Base-by-base conservation (phyloP, 78 protist genomes). In the Isochrysis galbana region DNA sequence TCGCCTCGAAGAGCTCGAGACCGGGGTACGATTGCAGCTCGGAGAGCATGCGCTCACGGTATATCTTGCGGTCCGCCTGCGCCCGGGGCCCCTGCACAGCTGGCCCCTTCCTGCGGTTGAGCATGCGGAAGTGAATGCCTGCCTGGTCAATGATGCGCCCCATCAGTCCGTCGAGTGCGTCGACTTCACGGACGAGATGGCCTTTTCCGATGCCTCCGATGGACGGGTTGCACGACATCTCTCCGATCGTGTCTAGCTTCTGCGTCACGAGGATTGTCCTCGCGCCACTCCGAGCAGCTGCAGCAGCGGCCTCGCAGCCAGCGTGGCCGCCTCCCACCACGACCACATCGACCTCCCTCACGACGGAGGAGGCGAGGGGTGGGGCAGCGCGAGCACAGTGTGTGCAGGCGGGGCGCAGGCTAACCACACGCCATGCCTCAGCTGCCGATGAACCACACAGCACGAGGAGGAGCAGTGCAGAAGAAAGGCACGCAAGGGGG, bases 201-300 rank as follows among this genome's bases (percentile, higher is more conserved):
- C 99, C 98, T 69, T 98, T 98, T 34, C 99, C 99, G n/a, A 97
- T 69, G 38, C 99, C 99, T 41, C 99, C 99, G 46, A 98, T 96
- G 14, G 98, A 95, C 51, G 99, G 99, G 93, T 98, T 98, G 94
- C 99, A 98, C 69, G 98, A 95, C 99, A 97, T 95, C 45, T 91
- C 98, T 42, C 97, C 97, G 39, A 94, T 29, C 19, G 84, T 70
- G 69, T 84, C 91, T 41, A 45, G 1, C 29, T 55, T 48, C 86
- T 90, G 92, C 46, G 92, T 90, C 29, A 90, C n/a, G 44, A 90
- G 92, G 7, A 90, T 17, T 23, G 92, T 90, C 17, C 45, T 32
- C 19, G 96, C 95, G 10, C 99, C 99, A 22, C 88, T 84, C 29
- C 99, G 90, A 0, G 98, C 97, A 1, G 98, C 90, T 0, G 98